phyloP scores from a whole-genome alignment of 306 rosid species.

The Glycine tomentella region DNA sequence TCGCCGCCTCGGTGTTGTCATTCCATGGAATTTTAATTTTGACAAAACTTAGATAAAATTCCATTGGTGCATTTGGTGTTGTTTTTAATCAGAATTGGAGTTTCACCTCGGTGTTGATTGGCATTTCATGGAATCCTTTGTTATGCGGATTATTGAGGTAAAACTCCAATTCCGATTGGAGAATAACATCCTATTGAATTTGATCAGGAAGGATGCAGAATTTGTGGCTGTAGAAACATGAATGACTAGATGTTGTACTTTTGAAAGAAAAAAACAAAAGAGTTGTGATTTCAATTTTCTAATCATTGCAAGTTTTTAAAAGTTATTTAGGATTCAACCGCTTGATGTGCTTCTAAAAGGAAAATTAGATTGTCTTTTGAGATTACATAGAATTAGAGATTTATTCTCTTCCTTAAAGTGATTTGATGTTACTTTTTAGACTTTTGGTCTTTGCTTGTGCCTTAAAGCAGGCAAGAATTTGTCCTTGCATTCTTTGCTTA shows the following conservation, averaged over 20 bases:
- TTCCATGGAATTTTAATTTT: too few species aligned
- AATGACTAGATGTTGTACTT: not conserved
- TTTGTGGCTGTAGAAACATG: not conserved
- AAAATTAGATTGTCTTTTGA: not conserved
- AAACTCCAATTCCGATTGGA: too few species aligned
- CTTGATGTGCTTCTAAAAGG: slow-evolving; percentile 21
- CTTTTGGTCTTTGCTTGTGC: slow-evolving; percentile 24
- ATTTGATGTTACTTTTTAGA: not conserved
- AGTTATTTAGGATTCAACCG: not conserved
- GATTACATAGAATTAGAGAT: not conserved
- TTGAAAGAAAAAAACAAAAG: not conserved
- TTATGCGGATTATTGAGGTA: too few species aligned
- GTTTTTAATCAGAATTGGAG: too few species aligned
- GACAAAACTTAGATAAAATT: too few species aligned
- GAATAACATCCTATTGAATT: too few species aligned
- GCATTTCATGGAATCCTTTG: too few species aligned
- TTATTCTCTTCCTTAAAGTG: slow-evolving; percentile 5
- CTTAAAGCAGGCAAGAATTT: not conserved
- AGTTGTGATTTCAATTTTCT: not conserved
- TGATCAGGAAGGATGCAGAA: not conserved
- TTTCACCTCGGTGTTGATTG: too few species aligned
- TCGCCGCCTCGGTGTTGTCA: too few species aligned
- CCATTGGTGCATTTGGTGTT: too few species aligned
- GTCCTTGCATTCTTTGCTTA: not conserved
- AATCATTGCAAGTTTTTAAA: not conserved